Evolutionary conservation across 495 filamentous ascomycete genomes (phyloP).

Genomic region (Neurospora tetrasperma): DNA sequence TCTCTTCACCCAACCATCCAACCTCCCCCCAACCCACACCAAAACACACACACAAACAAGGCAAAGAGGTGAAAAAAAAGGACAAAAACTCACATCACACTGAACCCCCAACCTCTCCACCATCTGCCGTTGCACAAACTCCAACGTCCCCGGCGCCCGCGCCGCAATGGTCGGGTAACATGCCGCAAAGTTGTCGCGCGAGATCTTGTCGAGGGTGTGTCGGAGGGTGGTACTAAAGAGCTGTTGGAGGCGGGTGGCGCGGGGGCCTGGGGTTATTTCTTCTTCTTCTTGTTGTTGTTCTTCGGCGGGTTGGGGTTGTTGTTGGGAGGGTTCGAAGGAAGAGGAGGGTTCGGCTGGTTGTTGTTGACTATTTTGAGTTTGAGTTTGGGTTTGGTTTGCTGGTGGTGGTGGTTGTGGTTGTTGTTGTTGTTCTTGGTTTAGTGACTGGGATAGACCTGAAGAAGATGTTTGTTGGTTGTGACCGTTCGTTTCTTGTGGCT

Average conservation of each 20-base stretch:
- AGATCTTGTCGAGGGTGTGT: conserved; percentile 62
- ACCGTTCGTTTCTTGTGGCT: conserved; percentile 1
- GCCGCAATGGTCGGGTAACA: conserved; percentile 82
- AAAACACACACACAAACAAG: too few species aligned
- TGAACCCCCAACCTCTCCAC: conserved; percentile 53
- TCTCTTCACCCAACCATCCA: too few species aligned
- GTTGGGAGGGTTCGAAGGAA: not conserved
- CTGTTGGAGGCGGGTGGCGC: conserved; percentile 59
- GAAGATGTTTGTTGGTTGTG: not conserved
- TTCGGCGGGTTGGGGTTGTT: not conserved
- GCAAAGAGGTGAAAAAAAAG: too few species aligned
- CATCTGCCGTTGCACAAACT: conserved; percentile 59
- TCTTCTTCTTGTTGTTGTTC: conserved; percentile 34
- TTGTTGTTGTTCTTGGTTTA: not conserved
- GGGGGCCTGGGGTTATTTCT: conserved; percentile 57
- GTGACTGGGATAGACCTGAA: not conserved
- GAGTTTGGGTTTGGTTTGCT: not conserved
- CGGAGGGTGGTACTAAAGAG: conserved; percentile 60
- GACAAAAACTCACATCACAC: conserved; percentile 28
- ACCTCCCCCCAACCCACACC: too few species aligned
- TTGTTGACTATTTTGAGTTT: not conserved
- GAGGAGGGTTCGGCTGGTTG: not conserved
- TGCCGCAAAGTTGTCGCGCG: conserved; percentile 65
- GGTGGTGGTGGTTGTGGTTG: not conserved
- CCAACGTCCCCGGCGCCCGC: conserved; percentile 55